These are phyloP conservation scores for Nymphaea colorata DNA, from an alignment of 164 flowering plant species.

Conservation along the genomic window DNA sequence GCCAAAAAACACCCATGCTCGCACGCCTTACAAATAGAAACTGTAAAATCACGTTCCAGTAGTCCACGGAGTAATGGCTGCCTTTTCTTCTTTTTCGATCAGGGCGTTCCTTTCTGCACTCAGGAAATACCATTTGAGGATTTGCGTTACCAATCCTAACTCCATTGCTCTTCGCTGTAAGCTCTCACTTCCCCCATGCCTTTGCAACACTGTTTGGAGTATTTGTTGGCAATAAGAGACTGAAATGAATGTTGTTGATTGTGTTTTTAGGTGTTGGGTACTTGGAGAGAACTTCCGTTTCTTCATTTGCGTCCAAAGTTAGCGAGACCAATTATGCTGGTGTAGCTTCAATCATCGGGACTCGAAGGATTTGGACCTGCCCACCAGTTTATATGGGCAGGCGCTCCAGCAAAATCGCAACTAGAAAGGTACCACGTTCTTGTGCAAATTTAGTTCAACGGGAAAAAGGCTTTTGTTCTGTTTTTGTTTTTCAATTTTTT, in stretches of 20 bases:
- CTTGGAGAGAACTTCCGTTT: constrained; percentile 9
- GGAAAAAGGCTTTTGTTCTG: background rate
- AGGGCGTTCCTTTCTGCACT: constrained; percentile 39
- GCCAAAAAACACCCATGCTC: too few species aligned
- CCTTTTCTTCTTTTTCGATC: constrained; percentile 12
- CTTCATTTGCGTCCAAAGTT: constrained; percentile 16
- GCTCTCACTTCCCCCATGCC: constrained; percentile 4
- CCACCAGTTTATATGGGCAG: constrained; percentile 88
- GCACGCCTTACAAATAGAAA: too few species aligned
- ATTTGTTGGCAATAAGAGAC: too few species aligned
- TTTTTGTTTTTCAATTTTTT: too few species aligned
- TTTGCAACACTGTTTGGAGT: background rate
- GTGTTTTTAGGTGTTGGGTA: constrained; percentile 19
- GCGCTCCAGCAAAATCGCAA: constrained; percentile 87
- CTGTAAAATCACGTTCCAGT: too few species aligned
- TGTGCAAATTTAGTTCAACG: background rate
- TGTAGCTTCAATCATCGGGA: constrained; percentile 3
- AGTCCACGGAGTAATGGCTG: constrained; percentile 10
- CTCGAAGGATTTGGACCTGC: constrained; percentile 55
- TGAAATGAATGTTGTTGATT: background rate
- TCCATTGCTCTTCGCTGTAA: constrained; percentile 16
- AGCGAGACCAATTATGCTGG: background rate
- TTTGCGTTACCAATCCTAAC: constrained; percentile 19
- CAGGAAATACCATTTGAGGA: constrained; percentile 35
- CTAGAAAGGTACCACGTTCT: constrained; percentile 54